Percentiles rank a stretch among this genome's conserved stretches.
These are phyloP conservation scores for Auriscalpium vulgare DNA, from an alignment of 768 basidiomycete genomes.

Conservation along the genomic window DNA sequence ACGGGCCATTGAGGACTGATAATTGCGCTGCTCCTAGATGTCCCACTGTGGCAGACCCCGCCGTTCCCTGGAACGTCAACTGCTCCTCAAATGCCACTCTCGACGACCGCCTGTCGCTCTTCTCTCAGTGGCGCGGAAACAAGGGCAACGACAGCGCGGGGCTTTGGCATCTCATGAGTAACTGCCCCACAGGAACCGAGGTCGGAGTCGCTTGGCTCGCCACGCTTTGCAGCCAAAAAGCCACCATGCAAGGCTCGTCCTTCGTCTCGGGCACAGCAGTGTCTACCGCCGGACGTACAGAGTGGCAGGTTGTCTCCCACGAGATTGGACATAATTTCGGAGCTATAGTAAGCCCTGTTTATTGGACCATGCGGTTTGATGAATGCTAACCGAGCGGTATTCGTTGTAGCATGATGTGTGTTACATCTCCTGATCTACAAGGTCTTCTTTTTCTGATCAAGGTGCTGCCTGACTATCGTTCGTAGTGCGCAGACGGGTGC, in stretches of 20 bases:
- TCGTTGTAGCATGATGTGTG: constrained; percentile 45
- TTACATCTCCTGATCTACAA: constrained; percentile 6
- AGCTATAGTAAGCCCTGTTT: constrained; percentile 55
- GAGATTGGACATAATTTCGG: constrained; percentile 88
- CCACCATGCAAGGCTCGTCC: constrained; percentile 37
- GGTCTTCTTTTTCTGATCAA: neutral
- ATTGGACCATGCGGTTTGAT: too few relatives aligned
- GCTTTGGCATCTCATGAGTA: constrained; percentile 86
- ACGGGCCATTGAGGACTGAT: neutral
- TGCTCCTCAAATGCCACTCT: constrained; percentile 47
- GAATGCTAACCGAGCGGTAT: neutral
- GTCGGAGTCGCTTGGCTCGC: constrained; percentile 87
- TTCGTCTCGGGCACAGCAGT: constrained; percentile 77
- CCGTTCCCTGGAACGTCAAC: constrained; percentile 67
- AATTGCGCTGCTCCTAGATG: constrained; percentile 35
- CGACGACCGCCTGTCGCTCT: constrained; percentile 65
- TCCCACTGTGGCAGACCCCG: constrained; percentile 43
- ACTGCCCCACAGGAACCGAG: constrained; percentile 73
- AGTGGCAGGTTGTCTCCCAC: constrained; percentile 80
- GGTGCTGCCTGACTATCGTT: constrained; percentile 3
- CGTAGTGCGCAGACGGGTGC: constrained; percentile 61
- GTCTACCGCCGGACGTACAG: constrained; percentile 65
- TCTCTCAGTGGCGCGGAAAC: constrained; percentile 75
- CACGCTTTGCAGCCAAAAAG: constrained; percentile 56
- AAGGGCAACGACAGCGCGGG: constrained; percentile 70